These are phyloP conservation scores for Pseudonitzschia multiseries DNA, from an alignment of 108 stramenopile species.

Conservation along the genomic window DNA sequence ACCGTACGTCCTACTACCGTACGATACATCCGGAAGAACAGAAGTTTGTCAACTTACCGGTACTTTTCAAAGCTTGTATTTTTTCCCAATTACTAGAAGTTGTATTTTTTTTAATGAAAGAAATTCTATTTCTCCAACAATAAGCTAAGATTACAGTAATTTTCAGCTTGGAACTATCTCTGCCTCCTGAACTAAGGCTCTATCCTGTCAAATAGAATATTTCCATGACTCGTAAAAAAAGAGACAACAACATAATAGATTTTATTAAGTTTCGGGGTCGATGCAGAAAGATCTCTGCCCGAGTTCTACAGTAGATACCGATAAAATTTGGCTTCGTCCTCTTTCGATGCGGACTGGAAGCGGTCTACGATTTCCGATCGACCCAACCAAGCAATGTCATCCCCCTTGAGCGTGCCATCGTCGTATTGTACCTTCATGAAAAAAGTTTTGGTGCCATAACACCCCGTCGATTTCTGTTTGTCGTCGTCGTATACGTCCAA, in stretches of 20 bases:
- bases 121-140: too few relatives aligned
- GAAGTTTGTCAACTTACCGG: too few relatives aligned
- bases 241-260: not conserved
- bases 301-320: slow-evolving; percentile 63
- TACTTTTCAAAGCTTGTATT: too few relatives aligned
- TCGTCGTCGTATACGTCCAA: slow-evolving; percentile 41
- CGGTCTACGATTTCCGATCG: slow-evolving; percentile 67
- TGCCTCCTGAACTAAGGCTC: too few relatives aligned
- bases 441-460: slow-evolving; percentile 79
- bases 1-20: too few relatives aligned
- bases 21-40: too few relatives aligned
- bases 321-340: slow-evolving; percentile 69
- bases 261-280: not conserved
- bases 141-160: too few relatives aligned
- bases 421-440: slow-evolving; percentile 73
- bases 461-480: slow-evolving; percentile 18
- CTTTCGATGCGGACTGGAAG: slow-evolving; percentile 43
- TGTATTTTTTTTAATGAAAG: too few relatives aligned
- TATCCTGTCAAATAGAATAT: too few relatives aligned
- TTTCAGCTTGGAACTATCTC: too few relatives aligned
- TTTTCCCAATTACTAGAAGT: too few relatives aligned
- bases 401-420: slow-evolving; percentile 45
- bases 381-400: slow-evolving; percentile 79
- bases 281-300: not conserved
- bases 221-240: not conserved